Evolutionary conservation across 2,329 filamentous ascomycete genomes (phyloP).

Genomic region (Xylariaceae sp.): DNA sequence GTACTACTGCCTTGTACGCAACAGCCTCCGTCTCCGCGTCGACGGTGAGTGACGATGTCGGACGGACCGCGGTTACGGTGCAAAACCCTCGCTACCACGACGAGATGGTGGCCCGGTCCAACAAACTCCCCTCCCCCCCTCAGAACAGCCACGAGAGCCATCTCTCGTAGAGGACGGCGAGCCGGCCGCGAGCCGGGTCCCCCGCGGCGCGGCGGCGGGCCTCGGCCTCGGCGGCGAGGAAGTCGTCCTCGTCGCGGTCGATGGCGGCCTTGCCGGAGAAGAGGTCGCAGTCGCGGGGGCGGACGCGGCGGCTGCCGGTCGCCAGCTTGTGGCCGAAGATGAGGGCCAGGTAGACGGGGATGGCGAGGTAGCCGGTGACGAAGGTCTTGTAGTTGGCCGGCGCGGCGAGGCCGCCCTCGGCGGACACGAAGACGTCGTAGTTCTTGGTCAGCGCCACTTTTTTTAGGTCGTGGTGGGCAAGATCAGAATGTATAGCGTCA

Average conservation of each 20-base stretch:
- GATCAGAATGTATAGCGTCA: too few relatives aligned
- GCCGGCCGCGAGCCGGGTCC: constrained; percentile 19
- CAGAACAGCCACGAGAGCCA: constrained; percentile 58
- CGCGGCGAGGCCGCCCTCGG: too few relatives aligned
- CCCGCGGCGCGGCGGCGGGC: too few relatives aligned
- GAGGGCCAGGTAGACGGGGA: constrained; percentile 64
- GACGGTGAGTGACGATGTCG: too few relatives aligned
- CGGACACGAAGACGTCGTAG: constrained; percentile 60
- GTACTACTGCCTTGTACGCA: not conserved
- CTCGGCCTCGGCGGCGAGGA: constrained; percentile 50
- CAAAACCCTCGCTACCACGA: too few relatives aligned
- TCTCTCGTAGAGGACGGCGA: constrained; percentile 47
- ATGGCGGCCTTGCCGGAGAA: constrained; percentile 67
- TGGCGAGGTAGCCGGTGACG: constrained; percentile 69
- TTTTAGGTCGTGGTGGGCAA: too few relatives aligned
- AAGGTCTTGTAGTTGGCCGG: constrained; percentile 62
- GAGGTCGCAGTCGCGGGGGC: constrained; percentile 56
- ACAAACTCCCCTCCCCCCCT: too few relatives aligned
- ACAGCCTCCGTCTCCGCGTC: too few relatives aligned
- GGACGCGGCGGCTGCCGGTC: constrained; percentile 46
- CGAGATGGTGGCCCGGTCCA: too few relatives aligned
- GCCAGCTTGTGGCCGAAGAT: constrained; percentile 61
- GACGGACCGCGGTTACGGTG: too few relatives aligned
- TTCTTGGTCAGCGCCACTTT: constrained; percentile 81
- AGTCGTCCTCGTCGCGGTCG: constrained; percentile 65